Percentiles rank a stretch among this genome's conserved stretches.
These are phyloP conservation scores for Mariannaea elegans DNA, from an alignment of 2,329 filamentous ascomycete species.

Conservation along the genomic window DNA sequence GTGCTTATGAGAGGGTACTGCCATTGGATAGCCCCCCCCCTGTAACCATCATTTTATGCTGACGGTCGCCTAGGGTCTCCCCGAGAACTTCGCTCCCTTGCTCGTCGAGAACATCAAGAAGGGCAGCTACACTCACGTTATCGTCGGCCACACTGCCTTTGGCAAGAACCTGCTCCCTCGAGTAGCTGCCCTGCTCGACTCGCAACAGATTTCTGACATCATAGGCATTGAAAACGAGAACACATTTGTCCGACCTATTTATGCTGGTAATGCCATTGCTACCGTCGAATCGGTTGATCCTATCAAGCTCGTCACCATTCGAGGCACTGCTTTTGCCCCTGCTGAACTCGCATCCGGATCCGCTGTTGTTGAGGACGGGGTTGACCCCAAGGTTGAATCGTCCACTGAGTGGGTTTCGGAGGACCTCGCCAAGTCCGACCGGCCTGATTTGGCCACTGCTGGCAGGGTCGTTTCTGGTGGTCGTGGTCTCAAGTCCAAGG, in stretches of 20 bases:
- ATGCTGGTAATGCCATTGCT: slow-evolving; percentile 95
- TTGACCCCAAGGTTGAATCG: slow-evolving; percentile 80
- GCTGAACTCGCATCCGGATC: slow-evolving; percentile 76
- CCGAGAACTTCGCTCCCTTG: slow-evolving; percentile 94
- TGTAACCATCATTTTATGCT: not conserved
- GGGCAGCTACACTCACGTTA: slow-evolving; percentile 89
- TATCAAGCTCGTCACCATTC: slow-evolving; percentile 90
- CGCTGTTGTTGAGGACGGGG: slow-evolving; percentile 80
- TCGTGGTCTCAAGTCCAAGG: slow-evolving; percentile 95
- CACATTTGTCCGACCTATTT: slow-evolving; percentile 96
- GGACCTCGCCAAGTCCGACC: slow-evolving; percentile 90
- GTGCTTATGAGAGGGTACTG: slow-evolving; percentile 86
- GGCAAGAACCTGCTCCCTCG: slow-evolving; percentile 95
- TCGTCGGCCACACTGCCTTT: slow-evolving; percentile 92
- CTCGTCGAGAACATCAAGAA: slow-evolving; percentile 97
- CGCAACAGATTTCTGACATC: slow-evolving; percentile 93
- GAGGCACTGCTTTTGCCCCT: slow-evolving; percentile 89
- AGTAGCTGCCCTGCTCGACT: slow-evolving; percentile 89
- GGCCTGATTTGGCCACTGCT: slow-evolving; percentile 92
- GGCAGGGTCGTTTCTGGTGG: slow-evolving; percentile 91
- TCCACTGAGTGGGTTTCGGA: slow-evolving; percentile 92
- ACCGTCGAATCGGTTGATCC: slow-evolving; percentile 90
- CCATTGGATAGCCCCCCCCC: not conserved
- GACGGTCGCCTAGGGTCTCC: slow-evolving; percentile 70
- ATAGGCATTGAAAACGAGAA: slow-evolving; percentile 87